Conservation (phyloP, 345 rosid species). For the Nephelium lappaceum region DNA sequence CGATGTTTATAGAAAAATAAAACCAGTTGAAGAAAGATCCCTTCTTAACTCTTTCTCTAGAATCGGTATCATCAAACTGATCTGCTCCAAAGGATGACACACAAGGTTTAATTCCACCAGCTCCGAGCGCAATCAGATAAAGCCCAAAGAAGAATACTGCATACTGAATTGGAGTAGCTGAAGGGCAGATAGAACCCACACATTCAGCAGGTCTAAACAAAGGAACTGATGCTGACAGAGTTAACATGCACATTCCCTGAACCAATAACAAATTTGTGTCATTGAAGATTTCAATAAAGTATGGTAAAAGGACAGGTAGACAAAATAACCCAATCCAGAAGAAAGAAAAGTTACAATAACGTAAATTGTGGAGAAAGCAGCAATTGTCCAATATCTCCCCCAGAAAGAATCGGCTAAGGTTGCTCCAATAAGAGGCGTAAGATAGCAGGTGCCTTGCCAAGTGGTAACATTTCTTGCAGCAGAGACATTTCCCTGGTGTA, state of each 20-base stretch:
- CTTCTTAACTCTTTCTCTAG: conserved; percentile 73
- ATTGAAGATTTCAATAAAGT: conserved; percentile 7
- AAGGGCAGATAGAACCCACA: conserved; percentile 59
- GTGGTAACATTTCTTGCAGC: conserved; percentile 91
- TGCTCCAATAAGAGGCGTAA: conserved; percentile 92
- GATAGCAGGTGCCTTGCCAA: conserved; percentile 91
- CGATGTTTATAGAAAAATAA: conserved; percentile 89
- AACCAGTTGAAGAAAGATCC: conserved; percentile 97
- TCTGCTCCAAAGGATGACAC: conserved; percentile 96
- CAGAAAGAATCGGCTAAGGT: conserved; percentile 87
- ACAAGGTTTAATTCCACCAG: conserved; percentile 97
- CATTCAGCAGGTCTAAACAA: conserved; percentile 72
- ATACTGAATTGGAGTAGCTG: conserved; percentile 69
- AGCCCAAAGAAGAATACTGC: conserved; percentile 83
- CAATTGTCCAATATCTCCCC: conserved; percentile 98
- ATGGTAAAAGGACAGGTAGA: background rate
- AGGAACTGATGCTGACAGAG: conserved; percentile 85
- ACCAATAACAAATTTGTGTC: conserved; percentile 19
- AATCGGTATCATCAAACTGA: conserved; percentile 90
- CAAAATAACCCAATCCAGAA: background rate
- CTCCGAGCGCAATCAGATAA: conserved; percentile 85
- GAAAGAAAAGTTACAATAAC: conserved; percentile 50
- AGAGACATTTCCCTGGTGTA: conserved; percentile 83
- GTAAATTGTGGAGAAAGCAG: conserved; percentile 78
- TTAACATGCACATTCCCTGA: conserved; percentile 84